Base-by-base conservation (phyloP, 2,329 filamentous ascomycete genomes). In the Chaetomiaceae sp. region DNA sequence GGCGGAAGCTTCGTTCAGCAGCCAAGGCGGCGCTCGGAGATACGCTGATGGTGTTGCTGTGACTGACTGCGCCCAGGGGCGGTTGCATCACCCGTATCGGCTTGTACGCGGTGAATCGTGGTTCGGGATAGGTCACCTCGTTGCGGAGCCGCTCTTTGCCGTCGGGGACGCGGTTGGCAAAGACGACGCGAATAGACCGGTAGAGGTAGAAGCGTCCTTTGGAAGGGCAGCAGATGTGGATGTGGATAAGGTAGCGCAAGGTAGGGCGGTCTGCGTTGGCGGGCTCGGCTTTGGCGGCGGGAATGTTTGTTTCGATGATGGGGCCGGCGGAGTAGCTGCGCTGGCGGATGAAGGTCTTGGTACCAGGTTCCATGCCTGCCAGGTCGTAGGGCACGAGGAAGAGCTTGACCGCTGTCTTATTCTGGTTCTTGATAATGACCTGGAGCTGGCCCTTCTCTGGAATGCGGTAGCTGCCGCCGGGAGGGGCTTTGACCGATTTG, bases 351-450 rank as follows among this genome's bases (percentile, higher is more conserved):
- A 97, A 97, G 0, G 93, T 98, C 66, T 97, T 97, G 14, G 88
- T 94, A 0, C 89, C 89, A 0, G 88, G 79, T 51, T 93, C 85
- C 91, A 98, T 98, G 42, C 88, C 91, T 1, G 81, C 76, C 1
- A 98, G 72, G 62, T 97, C 89, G 58, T 97, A 98, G 0, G 91
- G 93, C 3, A 98, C 81, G 19, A 97, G 74, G 57, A 97, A 97
- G 0, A 98, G 73, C 65, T 98, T 97, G 45, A 97, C 91, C 1
- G 93, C 93, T 3, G 93, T 97, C 63, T 97, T 97, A 69, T 97
- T 95, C 14, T 90, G 91, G 59, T 97, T 98, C 64, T 97, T 97
- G 63, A 98, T 88, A 51, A 98, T 84, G 53, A 98, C 95, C 59
- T 98, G 93, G 12, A 98, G 73, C 65, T 97, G 93, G 0, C 93